Conservation (phyloP, 2,329 filamentous ascomycete genomes). For the Verticillium zaregamsianum region DNA sequence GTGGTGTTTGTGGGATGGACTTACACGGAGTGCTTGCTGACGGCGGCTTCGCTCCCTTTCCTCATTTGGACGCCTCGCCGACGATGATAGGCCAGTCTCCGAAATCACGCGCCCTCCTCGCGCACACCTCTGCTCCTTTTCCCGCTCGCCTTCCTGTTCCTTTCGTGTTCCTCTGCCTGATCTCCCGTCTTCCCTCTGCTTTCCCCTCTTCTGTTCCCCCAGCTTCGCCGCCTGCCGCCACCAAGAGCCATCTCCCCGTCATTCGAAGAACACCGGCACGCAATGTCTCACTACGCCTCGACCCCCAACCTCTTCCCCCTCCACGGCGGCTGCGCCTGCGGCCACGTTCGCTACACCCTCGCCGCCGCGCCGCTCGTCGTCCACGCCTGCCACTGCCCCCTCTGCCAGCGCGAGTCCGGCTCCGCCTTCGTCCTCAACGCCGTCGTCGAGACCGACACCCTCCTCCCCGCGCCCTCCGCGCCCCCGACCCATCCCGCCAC, state of each 20-base stretch:
- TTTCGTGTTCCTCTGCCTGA: neutral
- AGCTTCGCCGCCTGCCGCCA: no score
- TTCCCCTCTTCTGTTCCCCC: neutral
- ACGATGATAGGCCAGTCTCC: neutral
- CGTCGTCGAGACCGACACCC: slow-evolving; percentile 32
- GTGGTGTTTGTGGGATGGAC: neutral
- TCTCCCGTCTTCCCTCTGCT: neutral
- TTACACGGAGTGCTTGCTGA: neutral
- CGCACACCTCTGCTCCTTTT: neutral
- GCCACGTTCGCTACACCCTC: slow-evolving; percentile 63
- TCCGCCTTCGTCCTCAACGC: slow-evolving; percentile 34
- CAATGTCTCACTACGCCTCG: slow-evolving; percentile 7
- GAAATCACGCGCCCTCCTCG: neutral
- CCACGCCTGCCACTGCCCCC: slow-evolving; percentile 43
- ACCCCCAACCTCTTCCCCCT: slow-evolving; percentile 17
- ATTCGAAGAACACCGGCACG: neutral
- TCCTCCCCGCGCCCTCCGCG: slow-evolving; percentile 25
- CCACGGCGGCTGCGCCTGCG: slow-evolving; percentile 59
- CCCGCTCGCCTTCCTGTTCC: neutral
- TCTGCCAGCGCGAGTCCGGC: slow-evolving; percentile 41
- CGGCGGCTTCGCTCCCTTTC: neutral
- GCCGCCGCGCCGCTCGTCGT: slow-evolving; percentile 48
- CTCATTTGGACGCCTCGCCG: neutral
- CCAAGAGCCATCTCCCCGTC: neutral
- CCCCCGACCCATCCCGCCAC: slow-evolving; percentile 16